These are phyloP conservation scores for Leccinum griseonigrum DNA, from an alignment of 1,284 basidiomycete genomes.

Conservation along the genomic window DNA sequence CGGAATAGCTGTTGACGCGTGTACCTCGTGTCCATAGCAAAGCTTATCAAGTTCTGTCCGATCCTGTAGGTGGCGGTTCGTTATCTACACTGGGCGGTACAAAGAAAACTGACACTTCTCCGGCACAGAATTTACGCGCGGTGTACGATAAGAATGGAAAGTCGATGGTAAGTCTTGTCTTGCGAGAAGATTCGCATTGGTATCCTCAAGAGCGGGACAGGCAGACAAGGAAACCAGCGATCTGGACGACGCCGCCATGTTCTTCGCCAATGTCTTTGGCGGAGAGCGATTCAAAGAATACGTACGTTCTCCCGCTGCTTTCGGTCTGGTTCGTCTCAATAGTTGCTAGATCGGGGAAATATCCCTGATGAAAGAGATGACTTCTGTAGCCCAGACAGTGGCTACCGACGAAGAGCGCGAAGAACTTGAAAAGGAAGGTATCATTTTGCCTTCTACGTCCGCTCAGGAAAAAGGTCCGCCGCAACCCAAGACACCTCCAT, in stretches of 20 bases:
- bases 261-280: constrained; percentile 92
- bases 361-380: constrained; percentile 90
- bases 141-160: constrained; percentile 97
- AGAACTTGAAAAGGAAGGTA: constrained; percentile 74
- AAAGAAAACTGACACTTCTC: constrained; percentile 20
- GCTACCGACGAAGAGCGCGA: constrained; percentile 91
- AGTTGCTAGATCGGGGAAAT: constrained; percentile 82
- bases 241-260: constrained; percentile 85
- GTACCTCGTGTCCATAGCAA: constrained; percentile 53
- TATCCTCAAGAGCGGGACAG: constrained; percentile 33
- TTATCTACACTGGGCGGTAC: constrained; percentile 7
- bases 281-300: constrained; percentile 86
- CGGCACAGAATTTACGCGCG: constrained; percentile 71
- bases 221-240: constrained; percentile 69
- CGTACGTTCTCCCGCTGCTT: constrained; percentile 46
- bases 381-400: constrained; percentile 73
- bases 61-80: constrained; percentile 55
- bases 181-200: constrained; percentile 6
- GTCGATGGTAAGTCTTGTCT: constrained; percentile 57
- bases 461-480: constrained; percentile 20
- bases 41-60: constrained; percentile 87
- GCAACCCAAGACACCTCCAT: constrained; percentile 28
- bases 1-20: constrained; percentile 25
- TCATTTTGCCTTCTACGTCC: constrained; percentile 25
- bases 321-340: not conserved